Evolutionary conservation across 371 early-diverging fungal genomes (phyloP).

Genomic region (Mucor sp.): DNA sequence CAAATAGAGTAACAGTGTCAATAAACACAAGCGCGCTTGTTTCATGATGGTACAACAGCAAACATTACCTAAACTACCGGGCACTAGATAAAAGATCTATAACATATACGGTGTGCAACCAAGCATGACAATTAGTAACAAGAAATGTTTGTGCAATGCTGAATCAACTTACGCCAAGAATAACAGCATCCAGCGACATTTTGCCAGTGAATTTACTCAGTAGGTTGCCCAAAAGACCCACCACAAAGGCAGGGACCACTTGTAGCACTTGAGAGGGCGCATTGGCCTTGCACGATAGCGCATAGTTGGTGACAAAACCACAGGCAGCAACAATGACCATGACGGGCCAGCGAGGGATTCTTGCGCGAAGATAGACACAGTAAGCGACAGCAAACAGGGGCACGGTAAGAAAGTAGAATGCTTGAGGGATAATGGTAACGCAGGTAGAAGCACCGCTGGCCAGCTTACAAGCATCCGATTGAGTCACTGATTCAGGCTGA

Average conservation of each 20-base stretch:
- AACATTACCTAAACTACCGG: conserved; percentile 55
- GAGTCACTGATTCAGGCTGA: conserved; percentile 27
- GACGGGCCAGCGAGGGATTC: conserved; percentile 39
- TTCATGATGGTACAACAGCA: neutral
- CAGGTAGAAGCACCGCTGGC: conserved; percentile 31
- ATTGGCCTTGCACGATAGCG: conserved; percentile 37
- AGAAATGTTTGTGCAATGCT: neutral
- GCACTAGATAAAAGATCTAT: conserved; percentile 53
- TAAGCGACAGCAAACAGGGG: conserved; percentile 48
- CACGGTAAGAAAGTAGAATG: conserved; percentile 39
- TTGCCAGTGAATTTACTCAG: conserved; percentile 54
- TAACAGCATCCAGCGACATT: conserved; percentile 58
- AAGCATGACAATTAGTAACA: neutral
- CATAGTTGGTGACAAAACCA: conserved; percentile 42
- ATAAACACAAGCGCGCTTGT: neutral
- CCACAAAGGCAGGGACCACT: conserved; percentile 56
- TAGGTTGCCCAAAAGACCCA: conserved; percentile 59
- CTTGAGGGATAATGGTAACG: conserved; percentile 25
- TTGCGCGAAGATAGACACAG: conserved; percentile 46
- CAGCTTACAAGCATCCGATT: conserved; percentile 12
- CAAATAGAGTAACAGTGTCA: neutral
- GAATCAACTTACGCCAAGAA: conserved; percentile 45
- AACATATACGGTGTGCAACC: neutral
- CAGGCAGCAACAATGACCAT: conserved; percentile 42
- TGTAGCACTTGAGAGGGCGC: conserved; percentile 52